Base-by-base conservation (phyloP, 371 early-diverging fungal species). In the Mucor plumbeus region DNA sequence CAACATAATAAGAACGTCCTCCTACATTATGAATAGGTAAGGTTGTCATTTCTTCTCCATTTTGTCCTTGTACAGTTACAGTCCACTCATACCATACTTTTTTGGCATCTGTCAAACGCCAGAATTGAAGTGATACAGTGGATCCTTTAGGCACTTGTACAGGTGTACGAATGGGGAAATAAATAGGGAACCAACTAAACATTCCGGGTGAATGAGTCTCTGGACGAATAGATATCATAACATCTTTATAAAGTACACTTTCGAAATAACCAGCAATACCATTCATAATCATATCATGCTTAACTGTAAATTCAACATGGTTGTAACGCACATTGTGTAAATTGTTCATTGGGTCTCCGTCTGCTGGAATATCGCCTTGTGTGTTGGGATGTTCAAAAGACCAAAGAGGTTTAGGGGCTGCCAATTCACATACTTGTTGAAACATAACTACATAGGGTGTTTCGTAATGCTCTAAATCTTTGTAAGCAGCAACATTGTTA, bases 111-210 rank as follows among this genome's bases (percentile, higher is more conserved):
- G 92, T 82, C 47, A 85, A 76, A 17, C 98, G 79, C 97, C 98
- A 98, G 67, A 97, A 89, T 63, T 92, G 87, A n/a, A 93, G 73
- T 5, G 83, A 81, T 0, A 97, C 75, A 3, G 64, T 67, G 3
- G 88, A 74, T 6, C 84, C 88, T 6, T 76, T 70, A 11, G 87
- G 85, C 7, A 92, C 84, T 64, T 85, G 82, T 17, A 96, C 60
- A 1, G 97, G 98, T 4, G 76, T 82, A 79, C 83, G 73, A 55
- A 97, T 47, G 5, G 97, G 98, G 76, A 98, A 97, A 71, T 86
- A 97, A 59, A 98, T 92, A 0, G 98, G 97, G 78, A 98, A 98
- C 99, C 99, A 98, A 69, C 93, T 93, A 69, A 93, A 92, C 99
- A 98, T 97, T 4, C 84, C 93, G 9, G 91, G 88, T 0, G 97